These are phyloP conservation scores for Leersia perrieri DNA, from an alignment of 176 grass and related monocot genomes.

Conservation along the genomic window DNA sequence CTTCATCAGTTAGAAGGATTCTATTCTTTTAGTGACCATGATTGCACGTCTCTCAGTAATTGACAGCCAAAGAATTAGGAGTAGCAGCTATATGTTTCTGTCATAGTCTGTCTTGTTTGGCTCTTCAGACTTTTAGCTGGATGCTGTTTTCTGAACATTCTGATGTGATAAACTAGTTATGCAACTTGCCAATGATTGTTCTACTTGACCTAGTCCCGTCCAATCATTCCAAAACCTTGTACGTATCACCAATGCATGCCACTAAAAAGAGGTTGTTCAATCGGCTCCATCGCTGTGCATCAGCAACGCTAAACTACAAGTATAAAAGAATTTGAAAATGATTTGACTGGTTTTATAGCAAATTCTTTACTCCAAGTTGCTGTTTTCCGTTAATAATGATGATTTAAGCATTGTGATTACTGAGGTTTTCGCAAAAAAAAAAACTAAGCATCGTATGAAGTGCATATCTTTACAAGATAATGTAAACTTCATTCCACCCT, in stretches of 20 bases:
- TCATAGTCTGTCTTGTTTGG: neutral
- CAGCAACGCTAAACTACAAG: neutral
- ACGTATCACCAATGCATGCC: slow-evolving; percentile 1
- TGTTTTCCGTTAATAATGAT: neutral
- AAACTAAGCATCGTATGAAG: neutral
- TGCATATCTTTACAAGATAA: neutral
- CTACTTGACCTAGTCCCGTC: neutral
- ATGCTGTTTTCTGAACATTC: slow-evolving; percentile 19
- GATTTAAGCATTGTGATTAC: neutral
- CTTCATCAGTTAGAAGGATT: neutral
- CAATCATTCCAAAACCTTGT: slow-evolving; percentile 25
- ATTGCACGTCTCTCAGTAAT: neutral
- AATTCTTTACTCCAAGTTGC: neutral
- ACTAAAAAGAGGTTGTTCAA: slow-evolving; percentile 37
- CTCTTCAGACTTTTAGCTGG: neutral
- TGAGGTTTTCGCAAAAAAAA: neutral
- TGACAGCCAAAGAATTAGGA: neutral
- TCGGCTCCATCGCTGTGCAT: slow-evolving; percentile 20
- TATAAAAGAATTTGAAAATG: neutral
- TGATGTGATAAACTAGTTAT: slow-evolving; percentile 29
- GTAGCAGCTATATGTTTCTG: neutral
- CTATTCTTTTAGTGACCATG: neutral
- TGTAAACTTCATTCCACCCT: neutral
- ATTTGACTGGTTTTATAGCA: neutral
- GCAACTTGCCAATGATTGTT: slow-evolving; percentile 32